Conservation (phyloP, 345 rosid genomes). For the Euphorbia pulcherrima region DNA sequence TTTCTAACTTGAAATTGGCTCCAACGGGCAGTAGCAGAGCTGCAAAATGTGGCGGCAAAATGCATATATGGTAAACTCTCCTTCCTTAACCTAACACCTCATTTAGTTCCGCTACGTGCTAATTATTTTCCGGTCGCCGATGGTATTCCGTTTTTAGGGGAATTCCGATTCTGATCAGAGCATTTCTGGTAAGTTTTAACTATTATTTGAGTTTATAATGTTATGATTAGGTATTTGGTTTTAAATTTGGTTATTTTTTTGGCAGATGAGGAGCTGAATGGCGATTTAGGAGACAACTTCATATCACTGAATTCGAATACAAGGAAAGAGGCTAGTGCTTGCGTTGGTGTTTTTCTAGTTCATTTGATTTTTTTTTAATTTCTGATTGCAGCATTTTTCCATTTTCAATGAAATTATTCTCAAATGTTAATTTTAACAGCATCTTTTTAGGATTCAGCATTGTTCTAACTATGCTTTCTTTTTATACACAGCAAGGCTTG, state of each 20-base stretch:
- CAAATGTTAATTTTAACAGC: not conserved
- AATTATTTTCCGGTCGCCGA: not conserved
- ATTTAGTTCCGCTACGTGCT: not conserved
- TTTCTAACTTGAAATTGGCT: not conserved
- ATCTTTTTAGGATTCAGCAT: not conserved
- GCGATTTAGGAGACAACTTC: constrained; percentile 33
- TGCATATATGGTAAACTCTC: constrained; percentile 27
- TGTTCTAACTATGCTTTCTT: not conserved
- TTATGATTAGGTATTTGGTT: not conserved
- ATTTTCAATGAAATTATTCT: not conserved
- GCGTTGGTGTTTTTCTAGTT: not conserved
- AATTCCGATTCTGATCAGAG: constrained; percentile 61
- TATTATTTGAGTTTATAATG: not conserved
- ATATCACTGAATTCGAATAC: constrained; percentile 31
- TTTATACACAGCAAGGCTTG: constrained; percentile 45
- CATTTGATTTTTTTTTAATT: no score
- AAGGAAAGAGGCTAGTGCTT: constrained; percentile 37
- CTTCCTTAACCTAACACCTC: not conserved
- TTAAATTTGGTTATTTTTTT: not conserved
- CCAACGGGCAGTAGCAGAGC: not conserved
- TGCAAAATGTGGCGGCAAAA: constrained; percentile 59
- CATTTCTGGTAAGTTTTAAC: constrained; percentile 57
- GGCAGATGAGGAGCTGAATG: constrained; percentile 50
- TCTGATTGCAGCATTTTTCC: not conserved
- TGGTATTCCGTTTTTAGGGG: constrained; percentile 27